Evolutionary conservation across 768 basidiomycete genomes (phyloP).

Genomic region (Phanerodontia chrysosporium): DNA sequence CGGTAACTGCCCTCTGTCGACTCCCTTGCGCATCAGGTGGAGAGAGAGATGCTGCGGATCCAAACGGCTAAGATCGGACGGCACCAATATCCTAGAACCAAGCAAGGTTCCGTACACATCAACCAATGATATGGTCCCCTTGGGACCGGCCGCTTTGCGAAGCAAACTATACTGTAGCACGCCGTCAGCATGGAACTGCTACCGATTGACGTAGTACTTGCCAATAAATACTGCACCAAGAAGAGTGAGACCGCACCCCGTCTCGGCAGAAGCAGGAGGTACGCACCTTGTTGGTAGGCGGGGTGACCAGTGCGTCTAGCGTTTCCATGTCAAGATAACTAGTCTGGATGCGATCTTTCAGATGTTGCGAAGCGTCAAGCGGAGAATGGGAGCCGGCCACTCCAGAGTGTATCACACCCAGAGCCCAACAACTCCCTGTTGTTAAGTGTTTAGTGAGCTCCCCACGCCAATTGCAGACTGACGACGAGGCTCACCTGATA

Average conservation of each 20-base stretch:
- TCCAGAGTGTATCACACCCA: conserved; percentile 23
- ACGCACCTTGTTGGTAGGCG: conserved; percentile 22
- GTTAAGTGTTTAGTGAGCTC: background rate
- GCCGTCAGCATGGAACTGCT: background rate
- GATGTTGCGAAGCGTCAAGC: conserved; percentile 11
- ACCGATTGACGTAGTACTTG: conserved; percentile 1
- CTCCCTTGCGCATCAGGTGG: conserved; percentile 18
- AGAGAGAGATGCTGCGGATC: conserved; percentile 21
- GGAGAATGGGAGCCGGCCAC: conserved; percentile 17
- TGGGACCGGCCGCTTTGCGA: conserved; percentile 20
- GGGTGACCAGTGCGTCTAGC: conserved; percentile 18
- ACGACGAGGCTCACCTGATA: conserved; percentile 22
- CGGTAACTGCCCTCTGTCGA: conserved; percentile 20
- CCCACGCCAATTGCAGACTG: background rate
- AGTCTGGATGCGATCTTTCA: conserved; percentile 18
- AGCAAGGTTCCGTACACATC: conserved; percentile 24
- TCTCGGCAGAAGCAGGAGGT: background rate
- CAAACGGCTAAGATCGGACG: conserved; percentile 14
- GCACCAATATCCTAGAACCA: conserved; percentile 20
- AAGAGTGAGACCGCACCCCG: background rate
- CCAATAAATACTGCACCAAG: conserved; percentile 20
- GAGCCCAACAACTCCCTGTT: conserved; percentile 25
- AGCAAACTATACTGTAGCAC: conserved; percentile 15
- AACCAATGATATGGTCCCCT: conserved; percentile 20
- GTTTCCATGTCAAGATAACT: conserved; percentile 24